Evolutionary conservation across 2,329 filamentous ascomycete genomes (phyloP), one percentile per base, ranked within the genome.

Genomic region (Phyllosticta citrichinensis): DNA sequence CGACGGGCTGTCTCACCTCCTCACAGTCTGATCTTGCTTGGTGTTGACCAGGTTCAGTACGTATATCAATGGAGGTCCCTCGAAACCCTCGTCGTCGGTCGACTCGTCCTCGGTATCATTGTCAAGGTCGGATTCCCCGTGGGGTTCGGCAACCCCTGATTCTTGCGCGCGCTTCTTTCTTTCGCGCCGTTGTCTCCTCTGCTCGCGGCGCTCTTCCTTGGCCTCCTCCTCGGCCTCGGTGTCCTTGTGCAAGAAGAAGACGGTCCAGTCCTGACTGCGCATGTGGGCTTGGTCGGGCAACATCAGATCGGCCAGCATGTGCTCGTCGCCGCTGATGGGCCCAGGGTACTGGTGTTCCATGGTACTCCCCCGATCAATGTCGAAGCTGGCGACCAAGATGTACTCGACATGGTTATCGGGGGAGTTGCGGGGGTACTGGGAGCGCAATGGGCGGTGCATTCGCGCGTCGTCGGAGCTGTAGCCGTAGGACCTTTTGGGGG

Each of bases 271-370:
- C 75, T 97, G 92, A 70, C 89, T 93, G 50, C 94, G 85, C 63
- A 94, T 86, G 76, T 99, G 94, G 22, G 93, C 91, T 75, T 97
- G 93, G 74, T 99, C 94, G 0, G 94, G 94, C 72, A 99, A 79
- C 94, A 99, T 99, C 69, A 99, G 83, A 78, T 99, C 94, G 6
- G 94, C 94, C 70, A 99, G 77, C 92, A 97, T 97, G 69, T 96
- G 88, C 77, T 99, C 94, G 72, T 99, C 93, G 33, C 94, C 93
- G 57, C 91, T 97, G 64, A 99, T 97, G 57, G 93, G 87, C 52
- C 90, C 87, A 0, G 94, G 94, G 71, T 93, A 99, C 72, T 99
- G 94, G 72, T 99, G 92, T 72, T 99, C 94, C 94, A 99, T 97
- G 68, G 97, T 86, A 55, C 93, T 93, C 2, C 94, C 94, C 58